Evolutionary conservation across 192 early-diverging fungal genomes (phyloP).

Genomic region (Coemansia erecta): DNA sequence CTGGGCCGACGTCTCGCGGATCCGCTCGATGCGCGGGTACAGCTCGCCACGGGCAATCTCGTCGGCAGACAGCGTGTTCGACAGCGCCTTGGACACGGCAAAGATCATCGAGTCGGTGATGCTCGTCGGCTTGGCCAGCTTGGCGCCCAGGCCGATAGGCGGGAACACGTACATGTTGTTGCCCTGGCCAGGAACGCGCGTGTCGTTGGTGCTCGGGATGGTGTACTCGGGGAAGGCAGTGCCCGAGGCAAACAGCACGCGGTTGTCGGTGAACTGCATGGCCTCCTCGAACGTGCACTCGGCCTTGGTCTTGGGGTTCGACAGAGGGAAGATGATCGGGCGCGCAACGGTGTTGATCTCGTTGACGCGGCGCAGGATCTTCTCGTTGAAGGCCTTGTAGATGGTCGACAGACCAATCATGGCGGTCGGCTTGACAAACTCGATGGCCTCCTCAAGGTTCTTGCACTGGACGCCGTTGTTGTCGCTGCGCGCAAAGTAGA

Average conservation of each 20-base stretch:
- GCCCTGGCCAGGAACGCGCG: constrained; percentile 73
- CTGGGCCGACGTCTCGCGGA: constrained; percentile 79
- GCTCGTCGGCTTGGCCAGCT: constrained; percentile 63
- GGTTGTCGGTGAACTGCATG: constrained; percentile 78
- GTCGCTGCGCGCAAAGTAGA: constrained; percentile 84
- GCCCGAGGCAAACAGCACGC: constrained; percentile 93
- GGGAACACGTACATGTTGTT: constrained; percentile 99
- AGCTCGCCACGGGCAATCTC: constrained; percentile 71
- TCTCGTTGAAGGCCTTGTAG: constrained; percentile 73
- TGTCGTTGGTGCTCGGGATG: constrained; percentile 54
- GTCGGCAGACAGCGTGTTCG: constrained; percentile 66
- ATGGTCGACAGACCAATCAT: constrained; percentile 86
- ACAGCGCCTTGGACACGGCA: constrained; percentile 72
- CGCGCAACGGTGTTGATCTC: constrained; percentile 57
- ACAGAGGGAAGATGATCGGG: constrained; percentile 90
- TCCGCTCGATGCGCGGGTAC: constrained; percentile 82
- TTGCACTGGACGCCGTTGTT: constrained; percentile 77
- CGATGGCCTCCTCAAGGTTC: constrained; percentile 69
- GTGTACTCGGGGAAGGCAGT: constrained; percentile 86
- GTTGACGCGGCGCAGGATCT: constrained; percentile 77
- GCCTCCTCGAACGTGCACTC: constrained; percentile 96
- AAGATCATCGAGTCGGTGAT: constrained; percentile 86
- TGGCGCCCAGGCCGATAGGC: constrained; percentile 85
- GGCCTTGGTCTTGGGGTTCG: constrained; percentile 83
- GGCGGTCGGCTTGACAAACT: constrained; percentile 86